These are phyloP conservation scores for Triticum timopheevii DNA, from an alignment of 176 grass and related monocot genomes.

Conservation along the genomic window DNA sequence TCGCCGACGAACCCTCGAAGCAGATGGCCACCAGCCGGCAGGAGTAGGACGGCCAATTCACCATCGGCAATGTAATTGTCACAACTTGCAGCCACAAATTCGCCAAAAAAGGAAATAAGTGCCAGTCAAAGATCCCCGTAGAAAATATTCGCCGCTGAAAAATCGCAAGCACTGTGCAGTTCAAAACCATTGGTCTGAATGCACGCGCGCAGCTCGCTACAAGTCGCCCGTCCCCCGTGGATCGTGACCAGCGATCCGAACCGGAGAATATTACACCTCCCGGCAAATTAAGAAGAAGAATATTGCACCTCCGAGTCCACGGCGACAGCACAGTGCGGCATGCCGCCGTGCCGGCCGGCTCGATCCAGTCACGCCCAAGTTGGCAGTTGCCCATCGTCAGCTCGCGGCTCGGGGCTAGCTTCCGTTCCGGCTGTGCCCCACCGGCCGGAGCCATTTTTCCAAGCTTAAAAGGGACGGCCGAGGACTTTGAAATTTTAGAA, in stretches of 20 bases:
- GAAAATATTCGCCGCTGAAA: neutral
- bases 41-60: neutral
- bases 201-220: neutral
- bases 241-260: neutral
- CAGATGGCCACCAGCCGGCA: neutral
- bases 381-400: neutral
- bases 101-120: neutral
- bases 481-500: slow-evolving; percentile 32
- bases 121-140: neutral
- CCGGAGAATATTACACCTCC: neutral
- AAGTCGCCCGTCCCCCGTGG: neutral
- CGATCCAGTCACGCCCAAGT: neutral
- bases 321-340: neutral
- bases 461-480: slow-evolving; percentile 32
- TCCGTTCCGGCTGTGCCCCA: neutral
- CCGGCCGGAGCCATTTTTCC: neutral
- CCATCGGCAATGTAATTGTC: neutral
- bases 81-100: neutral
- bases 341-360: neutral
- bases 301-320: neutral
- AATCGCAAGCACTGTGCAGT: neutral
- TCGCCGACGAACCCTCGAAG: neutral
- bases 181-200: slow-evolving; percentile 1
- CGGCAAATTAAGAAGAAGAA: too few species aligned
- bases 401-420: neutral